Evolutionary conservation across 2,329 filamentous ascomycete species (phyloP).

Genomic region (Ceratocystis eucalypticola): DNA sequence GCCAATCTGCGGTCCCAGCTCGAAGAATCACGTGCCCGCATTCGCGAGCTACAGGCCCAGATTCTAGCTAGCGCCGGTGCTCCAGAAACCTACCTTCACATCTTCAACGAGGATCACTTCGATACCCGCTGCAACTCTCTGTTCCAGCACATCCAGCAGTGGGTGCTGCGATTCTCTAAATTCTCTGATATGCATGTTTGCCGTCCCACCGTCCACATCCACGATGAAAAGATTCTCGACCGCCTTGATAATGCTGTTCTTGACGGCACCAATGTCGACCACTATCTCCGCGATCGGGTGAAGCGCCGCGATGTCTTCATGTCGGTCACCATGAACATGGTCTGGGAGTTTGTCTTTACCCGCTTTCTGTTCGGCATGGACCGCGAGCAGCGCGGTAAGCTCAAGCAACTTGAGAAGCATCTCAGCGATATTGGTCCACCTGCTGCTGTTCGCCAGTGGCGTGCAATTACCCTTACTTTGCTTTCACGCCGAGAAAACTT

Average conservation of each 20-base stretch:
- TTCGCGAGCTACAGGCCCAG: conserved; percentile 38
- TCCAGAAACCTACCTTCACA: conserved; percentile 55
- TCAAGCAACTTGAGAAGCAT: conserved; percentile 89
- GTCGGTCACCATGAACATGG: conserved; percentile 97
- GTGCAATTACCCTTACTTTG: conserved; percentile 83
- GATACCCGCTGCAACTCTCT: conserved; percentile 86
- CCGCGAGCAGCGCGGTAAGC: conserved; percentile 89
- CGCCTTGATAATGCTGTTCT: conserved; percentile 87
- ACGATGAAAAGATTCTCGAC: conserved; percentile 85
- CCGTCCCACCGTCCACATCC: conserved; percentile 68
- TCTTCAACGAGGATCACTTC: conserved; percentile 88
- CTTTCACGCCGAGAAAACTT: conserved; percentile 72
- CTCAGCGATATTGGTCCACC: conserved; percentile 75
- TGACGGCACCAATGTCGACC: conserved; percentile 85
- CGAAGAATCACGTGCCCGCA: conserved; percentile 52
- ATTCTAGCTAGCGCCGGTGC: conserved; percentile 35
- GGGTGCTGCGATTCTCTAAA: conserved; percentile 95
- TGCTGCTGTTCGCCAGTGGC: conserved; percentile 91
- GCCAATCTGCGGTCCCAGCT: conserved; percentile 64
- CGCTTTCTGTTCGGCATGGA: conserved; percentile 98
- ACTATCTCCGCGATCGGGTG: conserved; percentile 75
- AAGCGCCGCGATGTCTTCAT: conserved; percentile 89
- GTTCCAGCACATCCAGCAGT: conserved; percentile 91
- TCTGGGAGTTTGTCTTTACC: conserved; percentile 98
- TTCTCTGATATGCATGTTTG: conserved; percentile 88